phyloP scores from a whole-genome alignment of 306 rosid genomes.

The Acacia acuminata region DNA sequence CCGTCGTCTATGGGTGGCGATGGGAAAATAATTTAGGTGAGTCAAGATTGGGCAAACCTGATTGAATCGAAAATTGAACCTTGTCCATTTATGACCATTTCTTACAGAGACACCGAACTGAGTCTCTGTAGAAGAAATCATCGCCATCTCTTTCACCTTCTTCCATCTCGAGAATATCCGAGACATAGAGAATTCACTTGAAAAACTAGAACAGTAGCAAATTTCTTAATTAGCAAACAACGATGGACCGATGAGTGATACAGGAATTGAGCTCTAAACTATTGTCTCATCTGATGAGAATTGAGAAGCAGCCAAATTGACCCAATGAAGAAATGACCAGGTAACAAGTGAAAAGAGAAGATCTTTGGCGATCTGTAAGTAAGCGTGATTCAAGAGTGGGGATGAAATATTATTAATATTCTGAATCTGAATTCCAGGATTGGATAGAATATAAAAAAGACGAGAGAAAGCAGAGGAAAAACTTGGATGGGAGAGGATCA shows the following conservation, averaged over 20 bases:
- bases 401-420: neutral
- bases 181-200: constrained; percentile 41
- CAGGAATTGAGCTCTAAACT: neutral
- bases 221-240: neutral
- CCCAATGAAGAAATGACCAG: constrained; percentile 20
- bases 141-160: constrained; percentile 47
- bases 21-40: constrained; percentile 49
- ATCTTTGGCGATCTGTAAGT: constrained; percentile 37
- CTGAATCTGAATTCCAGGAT: neutral
- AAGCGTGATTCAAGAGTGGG: constrained; percentile 2
- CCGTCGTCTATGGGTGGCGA: constrained; percentile 50
- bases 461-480: constrained; percentile 4
- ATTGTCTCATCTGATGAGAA: neutral
- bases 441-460: neutral
- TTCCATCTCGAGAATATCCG: constrained; percentile 69
- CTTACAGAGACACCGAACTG: constrained; percentile 5
- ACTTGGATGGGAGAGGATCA: constrained; percentile 40
- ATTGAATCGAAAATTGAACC: constrained; percentile 39
- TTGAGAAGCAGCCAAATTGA: constrained; percentile 3
- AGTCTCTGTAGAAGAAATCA: constrained; percentile 32
- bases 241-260: neutral
- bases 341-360: constrained; percentile 17
- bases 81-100: constrained; percentile 19
- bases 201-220: neutral
- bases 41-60: constrained; percentile 55